Conservation (phyloP, 2,329 filamentous ascomycete species). For the Dryadomyces quercus-mongolicae region DNA sequence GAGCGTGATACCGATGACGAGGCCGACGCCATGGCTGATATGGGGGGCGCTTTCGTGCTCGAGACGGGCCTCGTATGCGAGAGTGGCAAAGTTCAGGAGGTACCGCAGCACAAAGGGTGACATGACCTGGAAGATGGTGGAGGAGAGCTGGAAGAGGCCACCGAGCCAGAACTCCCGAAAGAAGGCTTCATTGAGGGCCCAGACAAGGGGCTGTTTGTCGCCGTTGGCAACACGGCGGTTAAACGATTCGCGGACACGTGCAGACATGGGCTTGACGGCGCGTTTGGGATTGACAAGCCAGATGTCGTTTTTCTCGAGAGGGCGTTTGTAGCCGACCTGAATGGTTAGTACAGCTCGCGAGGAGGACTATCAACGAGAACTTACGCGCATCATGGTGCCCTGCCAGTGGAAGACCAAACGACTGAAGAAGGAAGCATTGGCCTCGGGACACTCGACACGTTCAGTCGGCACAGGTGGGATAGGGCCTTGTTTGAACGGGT, state of each 20-base stretch:
- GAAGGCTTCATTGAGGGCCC: constrained; percentile 79
- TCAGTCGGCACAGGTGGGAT: constrained; percentile 43
- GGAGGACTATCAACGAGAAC: constrained; percentile 18
- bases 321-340: constrained; percentile 72
- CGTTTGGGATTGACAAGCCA: constrained; percentile 80
- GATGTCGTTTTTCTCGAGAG: constrained; percentile 73
- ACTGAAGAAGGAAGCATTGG: constrained; percentile 63
- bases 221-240: constrained; percentile 53
- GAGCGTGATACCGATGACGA: constrained; percentile 70
- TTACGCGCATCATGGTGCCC: constrained; percentile 67
- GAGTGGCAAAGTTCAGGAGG: constrained; percentile 71
- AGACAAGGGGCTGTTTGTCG: constrained; percentile 60
- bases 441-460: constrained; percentile 50
- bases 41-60: constrained; percentile 43
- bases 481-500: constrained; percentile 48
- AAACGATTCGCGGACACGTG: constrained; percentile 56
- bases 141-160: constrained; percentile 61
- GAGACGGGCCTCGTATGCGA: constrained; percentile 58
- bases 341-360: constrained; percentile 9
- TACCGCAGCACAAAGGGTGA: constrained; percentile 78
- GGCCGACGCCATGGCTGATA: constrained; percentile 65
- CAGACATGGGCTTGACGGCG: constrained; percentile 56
- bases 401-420: constrained; percentile 81
- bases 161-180: constrained; percentile 75
- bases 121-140: constrained; percentile 67